These are phyloP conservation scores for Lasiosphaeria miniovina DNA, from an alignment of 495 filamentous ascomycete species.

Conservation along the genomic window DNA sequence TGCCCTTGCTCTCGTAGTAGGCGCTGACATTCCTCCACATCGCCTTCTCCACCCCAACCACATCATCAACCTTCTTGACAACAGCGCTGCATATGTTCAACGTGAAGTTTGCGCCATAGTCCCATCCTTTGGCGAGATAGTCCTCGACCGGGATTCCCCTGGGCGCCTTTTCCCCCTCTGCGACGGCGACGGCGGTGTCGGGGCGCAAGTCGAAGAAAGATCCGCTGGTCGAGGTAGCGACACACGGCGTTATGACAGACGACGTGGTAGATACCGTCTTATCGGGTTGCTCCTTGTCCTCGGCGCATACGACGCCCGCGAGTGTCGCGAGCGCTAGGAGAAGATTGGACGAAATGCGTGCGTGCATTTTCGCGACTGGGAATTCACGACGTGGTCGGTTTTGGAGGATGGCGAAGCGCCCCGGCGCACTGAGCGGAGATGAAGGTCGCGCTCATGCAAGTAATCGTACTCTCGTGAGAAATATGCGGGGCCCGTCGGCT, in stretches of 20 bases:
- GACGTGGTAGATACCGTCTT: conserved; percentile 19
- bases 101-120: conserved; percentile 88
- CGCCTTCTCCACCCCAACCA: conserved; percentile 62
- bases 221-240: conserved; percentile 70
- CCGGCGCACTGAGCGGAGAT: conserved; percentile 15
- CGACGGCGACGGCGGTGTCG: conserved; percentile 55
- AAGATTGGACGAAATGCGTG: conserved; percentile 10
- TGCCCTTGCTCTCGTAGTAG: conserved; percentile 72
- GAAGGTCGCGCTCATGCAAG: conserved; percentile 11
- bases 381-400: conserved; percentile 2
- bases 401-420: conserved; percentile 11
- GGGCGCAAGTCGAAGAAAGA: conserved; percentile 87
- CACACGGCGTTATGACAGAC: conserved; percentile 61
- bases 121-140: conserved; percentile 80
- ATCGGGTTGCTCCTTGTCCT: conserved; percentile 11
- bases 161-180: conserved; percentile 55
- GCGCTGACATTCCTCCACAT: conserved; percentile 83
- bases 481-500: neutral
- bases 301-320: conserved; percentile 16
- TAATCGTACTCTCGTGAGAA: neutral
- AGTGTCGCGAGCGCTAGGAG: conserved; percentile 24
- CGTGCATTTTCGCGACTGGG: conserved; percentile 20
- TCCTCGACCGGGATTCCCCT: conserved; percentile 57
- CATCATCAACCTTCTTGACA: conserved; percentile 68
- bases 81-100: conserved; percentile 91